Base-by-base conservation (phyloP, 208 protist species). In the Wallacemonas sp. region DNA sequence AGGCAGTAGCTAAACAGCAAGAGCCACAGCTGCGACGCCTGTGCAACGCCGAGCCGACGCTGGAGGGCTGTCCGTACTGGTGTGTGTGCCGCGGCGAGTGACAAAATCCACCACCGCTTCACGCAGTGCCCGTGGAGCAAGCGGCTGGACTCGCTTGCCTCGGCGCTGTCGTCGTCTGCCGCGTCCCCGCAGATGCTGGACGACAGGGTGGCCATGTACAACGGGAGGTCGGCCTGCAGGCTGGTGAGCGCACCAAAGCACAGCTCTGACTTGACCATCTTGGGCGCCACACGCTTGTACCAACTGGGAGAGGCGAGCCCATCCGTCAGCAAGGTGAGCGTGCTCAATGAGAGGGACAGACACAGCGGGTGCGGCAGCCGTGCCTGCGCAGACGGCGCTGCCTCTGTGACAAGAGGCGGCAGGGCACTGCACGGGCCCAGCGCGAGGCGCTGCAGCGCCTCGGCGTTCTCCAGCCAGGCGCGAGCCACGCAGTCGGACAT, bases 1-100 rank as follows among this genome's bases (percentile, higher is more conserved):
- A 32, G 52, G 18, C 73, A 65, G 74, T 92, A 84, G 20, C 16
- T 10, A 10, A 81, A 65, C 31, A 80, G 67, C 22, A 89, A 28
- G 14, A 33, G n/a, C 49, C 63, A 59, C 39, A 61, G 32, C 33
- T 14, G 46, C 22, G 23, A 46, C 29, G 5, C n/a, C 16, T 33
- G 52, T 33, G 52, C 39, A 3, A 3, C 29, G 26, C 52, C 26
- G 4, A 59, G 20, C 4, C 54, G 36, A 18, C 32, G 39, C 23
- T 72, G 61, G n/a, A 76, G n/a, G 39, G 48, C 61, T 3, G 69
- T 54, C 16, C 73, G 61, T 2, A 71, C 28, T 11, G 74, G 62
- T 22, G 66, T 26, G 36, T 74, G 63, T 25, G 20, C 31, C 7
- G 20, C 25, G n/a, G 28, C 52, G 10, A 59, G 20, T 18, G 52